phyloP scores from a whole-genome alignment of 2,329 filamentous ascomycete species.

The Metarhizium humberi region DNA sequence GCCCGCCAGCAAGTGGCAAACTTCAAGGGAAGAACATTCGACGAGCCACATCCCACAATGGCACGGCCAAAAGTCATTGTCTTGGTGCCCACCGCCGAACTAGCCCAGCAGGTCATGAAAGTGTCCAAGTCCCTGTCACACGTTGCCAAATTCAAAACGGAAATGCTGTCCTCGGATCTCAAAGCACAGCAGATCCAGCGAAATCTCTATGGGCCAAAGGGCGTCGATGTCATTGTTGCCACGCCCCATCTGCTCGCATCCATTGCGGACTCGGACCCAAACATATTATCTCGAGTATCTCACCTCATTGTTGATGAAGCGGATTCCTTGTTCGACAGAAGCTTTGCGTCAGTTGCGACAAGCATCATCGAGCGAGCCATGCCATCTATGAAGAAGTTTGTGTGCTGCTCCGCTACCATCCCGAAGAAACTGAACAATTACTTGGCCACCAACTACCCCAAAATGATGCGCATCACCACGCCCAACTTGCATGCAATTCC shows the following conservation, averaged over 20 bases:
- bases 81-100: slow-evolving; percentile 83
- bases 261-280: slow-evolving; percentile 82
- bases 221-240: slow-evolving; percentile 76
- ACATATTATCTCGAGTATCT: slow-evolving; percentile 82
- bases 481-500: slow-evolving; percentile 96
- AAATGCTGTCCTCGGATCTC: slow-evolving; percentile 70
- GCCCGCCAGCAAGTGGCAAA: slow-evolving; percentile 43
- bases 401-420: slow-evolving; percentile 94
- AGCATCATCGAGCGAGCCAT: slow-evolving; percentile 72
- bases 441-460: slow-evolving; percentile 72
- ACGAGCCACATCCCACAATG: slow-evolving; percentile 62
- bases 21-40: slow-evolving; percentile 53
- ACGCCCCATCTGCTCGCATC: slow-evolving; percentile 86
- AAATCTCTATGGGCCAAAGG: slow-evolving; percentile 69
- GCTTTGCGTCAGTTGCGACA: slow-evolving; percentile 76
- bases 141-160: slow-evolving; percentile 76
- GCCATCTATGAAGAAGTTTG: slow-evolving; percentile 74
- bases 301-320: slow-evolving; percentile 92
- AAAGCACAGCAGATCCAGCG: slow-evolving; percentile 72
- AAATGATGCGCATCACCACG: slow-evolving; percentile 79
- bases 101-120: slow-evolving; percentile 77
- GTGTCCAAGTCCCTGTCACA: slow-evolving; percentile 80
- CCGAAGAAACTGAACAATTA: slow-evolving; percentile 80
- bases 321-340: slow-evolving; percentile 89
- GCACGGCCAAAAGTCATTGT: slow-evolving; percentile 77